Evolutionary conservation across 2,329 filamentous ascomycete genomes (phyloP).

Genomic region (Talaromyces marneffei): DNA sequence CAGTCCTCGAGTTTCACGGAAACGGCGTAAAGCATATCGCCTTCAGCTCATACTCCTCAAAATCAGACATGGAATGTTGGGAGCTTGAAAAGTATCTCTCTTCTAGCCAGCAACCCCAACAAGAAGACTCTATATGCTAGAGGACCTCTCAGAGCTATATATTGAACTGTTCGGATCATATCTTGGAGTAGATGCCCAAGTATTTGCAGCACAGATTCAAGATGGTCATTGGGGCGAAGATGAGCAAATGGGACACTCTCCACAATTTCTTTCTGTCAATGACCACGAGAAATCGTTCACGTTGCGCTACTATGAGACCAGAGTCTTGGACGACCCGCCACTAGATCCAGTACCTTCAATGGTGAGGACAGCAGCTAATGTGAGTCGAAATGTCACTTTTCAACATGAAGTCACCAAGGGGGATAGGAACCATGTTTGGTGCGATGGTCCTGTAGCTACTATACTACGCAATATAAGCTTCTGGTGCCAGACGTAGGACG

Average conservation of each 20-base stretch:
- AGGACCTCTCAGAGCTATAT: not conserved
- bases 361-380: not conserved
- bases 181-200: not conserved
- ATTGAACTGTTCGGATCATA: constrained; percentile 1
- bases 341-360: not conserved
- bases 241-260: not conserved
- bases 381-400: not conserved
- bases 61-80: not conserved
- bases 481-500: not conserved
- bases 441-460: not conserved
- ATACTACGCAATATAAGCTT: not conserved
- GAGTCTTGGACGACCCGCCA: not conserved
- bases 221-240: constrained; percentile 2
- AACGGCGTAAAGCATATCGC: not conserved
- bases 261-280: not conserved
- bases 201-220: not conserved
- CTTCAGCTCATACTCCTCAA: not conserved
- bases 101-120: not conserved
- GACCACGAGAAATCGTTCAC: not conserved
- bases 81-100: not conserved
- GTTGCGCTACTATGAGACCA: constrained; percentile 3
- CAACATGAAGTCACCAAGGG: not conserved
- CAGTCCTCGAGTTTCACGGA: constrained; percentile 1
- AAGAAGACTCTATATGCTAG: not conserved
- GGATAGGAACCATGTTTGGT: not conserved